Conservation (phyloP, 1,284 basidiomycete species). For the Stereum hirsutum region DNA sequence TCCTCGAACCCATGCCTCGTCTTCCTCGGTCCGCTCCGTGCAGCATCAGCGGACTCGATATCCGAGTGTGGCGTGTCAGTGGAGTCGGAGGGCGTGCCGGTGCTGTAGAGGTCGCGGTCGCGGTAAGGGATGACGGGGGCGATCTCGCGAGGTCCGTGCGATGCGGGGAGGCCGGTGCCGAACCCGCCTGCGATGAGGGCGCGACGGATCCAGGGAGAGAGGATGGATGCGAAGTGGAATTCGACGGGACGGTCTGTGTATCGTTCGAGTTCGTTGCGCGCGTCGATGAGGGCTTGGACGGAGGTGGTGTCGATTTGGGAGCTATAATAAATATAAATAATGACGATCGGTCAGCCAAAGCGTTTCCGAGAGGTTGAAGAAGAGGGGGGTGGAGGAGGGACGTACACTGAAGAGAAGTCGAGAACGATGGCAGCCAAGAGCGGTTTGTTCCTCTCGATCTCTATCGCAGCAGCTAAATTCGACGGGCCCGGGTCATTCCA, state of each 20-base stretch:
- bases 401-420: slow-evolving; percentile 84
- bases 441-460: slow-evolving; percentile 51
- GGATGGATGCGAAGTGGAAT: slow-evolving; percentile 85
- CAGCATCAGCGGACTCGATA: slow-evolving; percentile 14
- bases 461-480: slow-evolving; percentile 37
- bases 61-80: slow-evolving; percentile 12
- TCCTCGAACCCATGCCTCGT: too few relatives aligned
- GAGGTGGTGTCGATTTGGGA: slow-evolving; percentile 84
- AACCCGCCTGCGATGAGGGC: slow-evolving; percentile 86
- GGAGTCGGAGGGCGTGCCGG: slow-evolving; percentile 7
- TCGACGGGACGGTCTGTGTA: slow-evolving; percentile 80
- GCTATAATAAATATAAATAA: slow-evolving; percentile 21
- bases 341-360: neutral
- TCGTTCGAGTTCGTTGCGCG: slow-evolving; percentile 78
- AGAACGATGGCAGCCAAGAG: slow-evolving; percentile 80
- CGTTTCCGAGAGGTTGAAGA: slow-evolving; percentile 3
- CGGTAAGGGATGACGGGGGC: slow-evolving; percentile 64
- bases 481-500: slow-evolving; percentile 92
- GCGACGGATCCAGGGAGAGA: slow-evolving; percentile 92
- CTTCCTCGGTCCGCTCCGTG: slow-evolving; percentile 14
- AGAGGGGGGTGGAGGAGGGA: slow-evolving; percentile 8
- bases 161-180: slow-evolving; percentile 46
- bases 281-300: slow-evolving; percentile 86
- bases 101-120: slow-evolving; percentile 21
- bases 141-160: slow-evolving; percentile 47